Evolutionary conservation across 176 grass and related monocot genomes (phyloP), one percentile per base, ranked within the genome.

Genomic region (Carex cristatella): DNA sequence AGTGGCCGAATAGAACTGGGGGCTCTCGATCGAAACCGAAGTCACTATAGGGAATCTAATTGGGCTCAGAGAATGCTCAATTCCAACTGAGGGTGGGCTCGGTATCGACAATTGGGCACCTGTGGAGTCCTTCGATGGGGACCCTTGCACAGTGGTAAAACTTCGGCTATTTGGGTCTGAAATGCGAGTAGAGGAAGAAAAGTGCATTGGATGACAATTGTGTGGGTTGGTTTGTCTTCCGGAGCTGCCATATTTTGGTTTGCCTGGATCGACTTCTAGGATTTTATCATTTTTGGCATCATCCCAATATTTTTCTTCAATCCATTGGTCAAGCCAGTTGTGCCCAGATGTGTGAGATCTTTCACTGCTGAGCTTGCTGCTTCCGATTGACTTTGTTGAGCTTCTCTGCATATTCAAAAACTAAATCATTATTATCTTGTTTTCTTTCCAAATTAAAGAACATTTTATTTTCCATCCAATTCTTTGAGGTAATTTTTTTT

Each of bases 201-300:
- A 90, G 11, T 94, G 90, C 61, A 61, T 81, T 27, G 87, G 84
- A 23, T 83, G 35, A 56, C 35, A 54, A 79, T 55, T 48, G 61
- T 63, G 14, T 58, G 32, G 33, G 15, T 73, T 66, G 57, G 66
- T 79, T 51, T 86, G 80, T 81, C 86, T 9, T 88, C 68, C 88
- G 48, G 89, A 86, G 10, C 12, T 15, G 18, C 91, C 16, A 56
- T 82, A 86, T 77, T 91, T 89, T 0, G 96, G 96, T 86, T 99
- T 99, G 62, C 93, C 96, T 4, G 91, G 88, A 79, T 99, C 96
- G 67, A 99, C 88, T 88, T 95, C 93, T 0, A 99, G 87, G 10
- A 99, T 99, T 85, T 99, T 99, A 69, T 89, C 91, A 85, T 92
- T 94, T 90, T 88, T 95, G 78, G 92, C 93, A 58, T 99, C 93